Evolutionary conservation across 805 yeast species (phyloP).

Genomic region (Saturnispora galanensis): DNA sequence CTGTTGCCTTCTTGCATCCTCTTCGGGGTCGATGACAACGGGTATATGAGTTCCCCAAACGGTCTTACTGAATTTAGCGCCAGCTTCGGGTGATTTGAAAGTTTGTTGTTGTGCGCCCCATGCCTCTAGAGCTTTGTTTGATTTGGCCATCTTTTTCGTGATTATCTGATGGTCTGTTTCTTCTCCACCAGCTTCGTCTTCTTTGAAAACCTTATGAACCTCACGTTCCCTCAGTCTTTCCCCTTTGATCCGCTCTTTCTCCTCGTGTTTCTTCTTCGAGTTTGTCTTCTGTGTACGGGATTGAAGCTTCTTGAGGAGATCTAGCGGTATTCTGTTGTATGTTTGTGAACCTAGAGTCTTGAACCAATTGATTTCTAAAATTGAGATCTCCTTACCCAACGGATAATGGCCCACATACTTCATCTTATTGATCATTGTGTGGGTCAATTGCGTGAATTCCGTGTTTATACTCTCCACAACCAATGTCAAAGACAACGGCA

Average conservation of each 20-base stretch:
- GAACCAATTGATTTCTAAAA: conserved; percentile 79
- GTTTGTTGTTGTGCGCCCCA: conserved; percentile 5
- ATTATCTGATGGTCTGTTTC: background rate
- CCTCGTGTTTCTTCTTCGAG: conserved; percentile 47
- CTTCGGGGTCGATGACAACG: conserved; percentile 28
- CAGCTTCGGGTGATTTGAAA: conserved; percentile 6
- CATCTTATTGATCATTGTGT: conserved; percentile 45
- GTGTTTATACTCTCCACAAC: conserved; percentile 53
- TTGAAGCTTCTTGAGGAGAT: conserved; percentile 44
- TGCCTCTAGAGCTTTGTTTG: conserved; percentile 28
- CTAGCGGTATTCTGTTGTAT: conserved; percentile 32
- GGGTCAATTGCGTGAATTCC: conserved; percentile 46
- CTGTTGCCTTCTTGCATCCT: conserved; percentile 26
- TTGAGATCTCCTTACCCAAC: conserved; percentile 71
- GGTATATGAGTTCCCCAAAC: conserved; percentile 71
- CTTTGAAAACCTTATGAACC: conserved; percentile 5
- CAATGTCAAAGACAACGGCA: conserved; percentile 58
- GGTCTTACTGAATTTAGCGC: conserved; percentile 30
- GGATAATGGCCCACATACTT: conserved; percentile 81
- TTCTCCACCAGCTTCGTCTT: background rate
- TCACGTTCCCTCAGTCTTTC: conserved; percentile 12
- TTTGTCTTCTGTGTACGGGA: conserved; percentile 45
- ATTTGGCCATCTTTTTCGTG: conserved; percentile 14
- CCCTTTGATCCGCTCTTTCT: conserved; percentile 26
- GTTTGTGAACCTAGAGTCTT: conserved; percentile 11